Evolutionary conservation across 305 asterid genomes (phyloP), one percentile per base, ranked within the genome.

Genomic region (Fraxinus xanthoxyloides): DNA sequence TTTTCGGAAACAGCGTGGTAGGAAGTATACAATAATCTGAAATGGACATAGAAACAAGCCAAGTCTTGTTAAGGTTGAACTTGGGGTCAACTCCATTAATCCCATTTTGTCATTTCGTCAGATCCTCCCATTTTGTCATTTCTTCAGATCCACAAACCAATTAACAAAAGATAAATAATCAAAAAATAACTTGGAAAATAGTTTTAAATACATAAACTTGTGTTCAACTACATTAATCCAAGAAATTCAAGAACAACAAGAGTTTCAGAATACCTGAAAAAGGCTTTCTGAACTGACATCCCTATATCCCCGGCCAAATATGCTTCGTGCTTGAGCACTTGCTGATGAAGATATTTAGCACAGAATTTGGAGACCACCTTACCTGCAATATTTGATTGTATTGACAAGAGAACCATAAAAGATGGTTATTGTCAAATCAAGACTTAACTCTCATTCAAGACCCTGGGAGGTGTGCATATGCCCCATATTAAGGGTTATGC

Each of bases 281-380:
- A 95, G 15, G 97, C 88, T 86, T 89, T 95, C 81, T 89, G 92
- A 78, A 93, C 90, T 21, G 99, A 88, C 78, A 97, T 91, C 87
- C 97, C 98, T 77, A 94, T 79, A 85, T 93, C 98, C 79, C 97
- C 98, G 72, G 92, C 85, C 17, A 79, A 83, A 87, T 95, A 95
- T 72, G 98, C 92, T 86, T 94, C 98, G 81, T 92, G 90, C 89
- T 93, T 94, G 86, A 93, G 93, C 88, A 95, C 93, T 89, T 94
- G 97, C 77, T 91, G 97, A 86, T 95, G 99, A 86, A 95, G 99
- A 85, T 82, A 93, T 91, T 95, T 95, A 40, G 98, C 97, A 86
- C 97, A 94, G 89, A 95, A 95, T 87, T 94, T 95, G 85, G 99
- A 95, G 26, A 95, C 99, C 77, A 93, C 99, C 88, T 94, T 94